These are phyloP conservation scores for Fusarium agapanthi DNA, from an alignment of 2,329 filamentous ascomycete species.

Conservation along the genomic window DNA sequence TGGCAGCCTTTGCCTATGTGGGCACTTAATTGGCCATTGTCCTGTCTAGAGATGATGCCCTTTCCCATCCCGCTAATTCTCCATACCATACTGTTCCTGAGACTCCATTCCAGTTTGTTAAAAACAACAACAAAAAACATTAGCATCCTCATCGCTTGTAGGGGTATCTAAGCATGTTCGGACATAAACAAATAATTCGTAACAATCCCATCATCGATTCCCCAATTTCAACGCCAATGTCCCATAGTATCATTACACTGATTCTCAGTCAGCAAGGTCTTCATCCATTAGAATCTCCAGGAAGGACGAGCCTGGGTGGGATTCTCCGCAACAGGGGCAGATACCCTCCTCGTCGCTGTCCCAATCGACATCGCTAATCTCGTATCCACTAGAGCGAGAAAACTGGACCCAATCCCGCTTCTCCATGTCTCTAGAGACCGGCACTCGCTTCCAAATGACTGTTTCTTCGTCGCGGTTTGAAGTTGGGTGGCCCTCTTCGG, in stretches of 20 bases:
- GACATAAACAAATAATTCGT: conserved; percentile 30
- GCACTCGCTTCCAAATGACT: conserved; percentile 63
- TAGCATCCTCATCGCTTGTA: conserved; percentile 24
- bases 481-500: conserved; percentile 53
- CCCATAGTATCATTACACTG: conserved; percentile 27
- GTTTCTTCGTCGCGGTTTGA: conserved; percentile 53
- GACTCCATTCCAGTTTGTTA: conserved; percentile 21
- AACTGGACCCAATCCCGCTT: conserved; percentile 61
- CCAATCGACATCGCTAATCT: conserved; percentile 46
- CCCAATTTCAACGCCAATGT: conserved; percentile 19
- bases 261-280: conserved; percentile 39
- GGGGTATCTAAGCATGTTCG: conserved; percentile 43
- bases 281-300: conserved; percentile 45
- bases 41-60: conserved; percentile 15
- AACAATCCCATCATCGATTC: conserved; percentile 9
- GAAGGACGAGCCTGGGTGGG: conserved; percentile 49
- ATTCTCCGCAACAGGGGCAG: conserved; percentile 53
- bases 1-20: not conserved
- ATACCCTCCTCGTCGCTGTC: conserved; percentile 48
- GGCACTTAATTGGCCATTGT: not conserved
- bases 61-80: not conserved
- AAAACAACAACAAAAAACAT: conserved; percentile 23
- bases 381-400: conserved; percentile 51
- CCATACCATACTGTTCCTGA: conserved; percentile 5
- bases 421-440: conserved; percentile 50